Base-by-base conservation (phyloP, 2,329 filamentous ascomycete genomes). In the Metarhizium rileyi region DNA sequence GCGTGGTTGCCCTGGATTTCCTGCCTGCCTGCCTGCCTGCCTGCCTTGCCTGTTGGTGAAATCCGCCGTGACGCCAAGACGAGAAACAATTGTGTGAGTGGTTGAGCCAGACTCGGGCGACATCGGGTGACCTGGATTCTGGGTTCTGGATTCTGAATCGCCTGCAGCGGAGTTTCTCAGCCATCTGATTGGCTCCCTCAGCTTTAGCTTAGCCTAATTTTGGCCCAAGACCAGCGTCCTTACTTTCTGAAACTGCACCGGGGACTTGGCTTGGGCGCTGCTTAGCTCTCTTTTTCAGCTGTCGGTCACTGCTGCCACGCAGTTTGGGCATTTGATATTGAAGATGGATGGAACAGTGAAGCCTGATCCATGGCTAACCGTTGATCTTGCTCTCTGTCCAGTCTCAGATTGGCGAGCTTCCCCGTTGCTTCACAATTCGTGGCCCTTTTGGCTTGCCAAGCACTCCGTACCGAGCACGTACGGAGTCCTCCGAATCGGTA, bases 171-270 rank as follows among this genome's bases (percentile, higher is more conserved):
- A 58, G 60, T 53, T 59, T 58, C 18, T 60, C 59, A 57, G 48
- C 53, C 46, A n/a, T 44, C 28, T 66, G 59, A 68, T 69, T 69
- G 66, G 67, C 30, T 48, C 44, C 52, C 50, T 54, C 52, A 55
- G 56, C 45, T 57, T 59, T 53, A 58, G 58, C 57, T 61, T 61
- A 61, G 60, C 57, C 64, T 63, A 62, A 62, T 59, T 64, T 61
- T 62, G 59, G 58, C 47, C 53, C 54, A 47, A 20, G 30, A 18
- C 9, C 27, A 28, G 33, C 40, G 20, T 20, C 14, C 43, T 18
- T 42, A 22, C 36, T 20, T 49, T 30, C 52, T 63, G 61, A 61
- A 63, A 63, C 61, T 54, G 45, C 23, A 20, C 22, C n/a, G 48
- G n/a, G n/a, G n/a, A n/a, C n/a, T n/a, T n/a, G n/a, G n/a, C n/a